phyloP scores from a whole-genome alignment of 2,329 filamentous ascomycete species.

The Verticillium nonalfalfae region DNA sequence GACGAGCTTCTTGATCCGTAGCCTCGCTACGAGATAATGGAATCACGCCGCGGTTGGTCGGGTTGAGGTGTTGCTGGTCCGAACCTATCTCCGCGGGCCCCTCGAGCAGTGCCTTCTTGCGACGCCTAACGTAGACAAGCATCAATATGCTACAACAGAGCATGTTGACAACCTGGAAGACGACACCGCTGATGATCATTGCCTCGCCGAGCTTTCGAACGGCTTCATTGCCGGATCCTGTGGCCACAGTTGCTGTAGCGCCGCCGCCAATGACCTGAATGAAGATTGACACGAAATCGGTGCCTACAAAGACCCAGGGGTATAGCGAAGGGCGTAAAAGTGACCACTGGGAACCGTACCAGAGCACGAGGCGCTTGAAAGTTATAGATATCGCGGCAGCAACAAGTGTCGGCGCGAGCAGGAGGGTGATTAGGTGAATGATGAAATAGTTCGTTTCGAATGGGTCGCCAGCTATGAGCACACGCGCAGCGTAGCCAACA shows the following conservation, averaged over 20 bases:
- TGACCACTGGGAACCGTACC: conserved; percentile 32
- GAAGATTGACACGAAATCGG: conserved; percentile 33
- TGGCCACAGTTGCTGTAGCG: conserved; percentile 5
- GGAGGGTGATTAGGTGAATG: conserved; percentile 31
- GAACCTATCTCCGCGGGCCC: neutral
- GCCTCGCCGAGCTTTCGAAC: conserved; percentile 9
- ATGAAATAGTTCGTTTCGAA: conserved; percentile 31
- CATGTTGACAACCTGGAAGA: conserved; percentile 20
- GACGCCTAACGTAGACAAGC: conserved; percentile 3
- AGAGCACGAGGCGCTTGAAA: conserved; percentile 36
- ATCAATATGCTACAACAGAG: conserved; percentile 13
- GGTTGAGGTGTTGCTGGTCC: neutral
- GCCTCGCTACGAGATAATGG: neutral
- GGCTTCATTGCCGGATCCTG: conserved; percentile 1
- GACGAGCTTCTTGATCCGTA: neutral
- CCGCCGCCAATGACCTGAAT: conserved; percentile 15
- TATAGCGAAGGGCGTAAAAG: conserved; percentile 33
- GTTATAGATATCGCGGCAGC: conserved; percentile 39
- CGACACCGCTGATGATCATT: conserved; percentile 16
- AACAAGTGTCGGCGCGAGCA: conserved; percentile 35
- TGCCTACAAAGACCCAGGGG: conserved; percentile 42
- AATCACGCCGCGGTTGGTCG: neutral
- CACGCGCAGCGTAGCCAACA: neutral
- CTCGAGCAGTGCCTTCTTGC: neutral
- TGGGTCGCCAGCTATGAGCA: conserved; percentile 20